These are phyloP conservation scores for Mucor mucedo DNA, from an alignment of 371 early-diverging fungal genomes.

Conservation along the genomic window DNA sequence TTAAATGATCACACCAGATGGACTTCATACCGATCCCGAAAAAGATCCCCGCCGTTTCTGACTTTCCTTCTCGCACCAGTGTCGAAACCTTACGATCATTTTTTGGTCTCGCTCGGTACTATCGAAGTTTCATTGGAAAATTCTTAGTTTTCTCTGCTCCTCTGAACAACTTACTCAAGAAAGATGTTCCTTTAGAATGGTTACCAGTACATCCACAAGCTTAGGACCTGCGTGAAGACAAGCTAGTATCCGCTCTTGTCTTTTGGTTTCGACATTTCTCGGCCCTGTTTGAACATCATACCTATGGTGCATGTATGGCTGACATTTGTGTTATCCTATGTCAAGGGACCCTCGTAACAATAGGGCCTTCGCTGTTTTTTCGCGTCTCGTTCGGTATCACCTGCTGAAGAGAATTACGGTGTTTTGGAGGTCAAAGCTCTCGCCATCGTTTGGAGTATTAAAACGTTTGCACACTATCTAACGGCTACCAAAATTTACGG, in stretches of 20 bases:
- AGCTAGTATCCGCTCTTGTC: no score
- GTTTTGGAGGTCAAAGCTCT: constrained; percentile 21
- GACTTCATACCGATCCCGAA: no score
- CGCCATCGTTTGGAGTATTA: constrained; percentile 18
- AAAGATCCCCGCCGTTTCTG: no score
- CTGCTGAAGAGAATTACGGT: constrained; percentile 15
- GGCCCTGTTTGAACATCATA: no score
- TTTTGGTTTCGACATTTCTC: no score
- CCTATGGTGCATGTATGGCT: not conserved
- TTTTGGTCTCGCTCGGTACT: not conserved
- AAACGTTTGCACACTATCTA: constrained; percentile 19
- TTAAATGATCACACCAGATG: no score
- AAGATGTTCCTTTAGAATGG: constrained; percentile 12
- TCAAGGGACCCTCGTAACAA: not conserved
- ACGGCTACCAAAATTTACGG: constrained; percentile 16
- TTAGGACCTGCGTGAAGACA: not conserved
- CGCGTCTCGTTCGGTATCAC: constrained; percentile 11
- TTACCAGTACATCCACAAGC: not conserved
- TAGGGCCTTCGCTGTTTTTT: constrained; percentile 9
- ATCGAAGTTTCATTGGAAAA: no score
- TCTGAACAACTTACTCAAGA: constrained; percentile 1
- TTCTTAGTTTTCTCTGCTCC: constrained; percentile 10
- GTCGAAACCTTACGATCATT: not conserved
- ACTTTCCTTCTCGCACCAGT: not conserved
- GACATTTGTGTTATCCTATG: constrained; percentile 15